Evolutionary conservation across 257 asterid genomes (phyloP).

Genomic region (Solanum tacnaense): DNA sequence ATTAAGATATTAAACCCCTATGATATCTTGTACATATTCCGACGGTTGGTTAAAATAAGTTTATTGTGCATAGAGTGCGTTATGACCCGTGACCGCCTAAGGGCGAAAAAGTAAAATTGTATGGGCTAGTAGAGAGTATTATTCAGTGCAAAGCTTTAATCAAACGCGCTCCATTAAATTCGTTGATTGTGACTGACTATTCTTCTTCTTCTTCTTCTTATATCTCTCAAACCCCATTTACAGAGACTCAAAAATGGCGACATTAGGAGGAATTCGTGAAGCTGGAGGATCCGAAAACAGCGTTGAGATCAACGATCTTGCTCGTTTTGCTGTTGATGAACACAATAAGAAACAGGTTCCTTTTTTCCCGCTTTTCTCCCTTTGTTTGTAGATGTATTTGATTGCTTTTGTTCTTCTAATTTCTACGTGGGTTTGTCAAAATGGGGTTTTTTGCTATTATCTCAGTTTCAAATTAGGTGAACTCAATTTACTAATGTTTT

Average conservation of each 20-base stretch:
- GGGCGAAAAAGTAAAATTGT: too few relatives aligned
- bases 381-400: background rate
- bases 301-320: constrained; percentile 56
- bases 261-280: constrained; percentile 35
- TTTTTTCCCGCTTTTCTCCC: background rate
- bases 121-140: background rate
- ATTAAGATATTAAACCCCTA: too few relatives aligned
- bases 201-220: background rate
- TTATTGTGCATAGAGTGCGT: too few relatives aligned
- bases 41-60: too few relatives aligned
- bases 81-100: fast-evolving
- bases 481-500: background rate
- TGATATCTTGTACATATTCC: too few relatives aligned
- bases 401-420: background rate
- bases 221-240: background rate
- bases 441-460: background rate
- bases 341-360: constrained; percentile 63
- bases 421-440: background rate
- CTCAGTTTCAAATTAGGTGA: background rate
- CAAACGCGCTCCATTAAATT: background rate
- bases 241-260: constrained; percentile 29
- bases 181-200: background rate
- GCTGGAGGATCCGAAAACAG: constrained; percentile 53
- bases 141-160: background rate
- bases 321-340: constrained; percentile 69